Base-by-base conservation (phyloP, 2,329 filamentous ascomycete genomes). In the Ascochyta koolunga region DNA sequence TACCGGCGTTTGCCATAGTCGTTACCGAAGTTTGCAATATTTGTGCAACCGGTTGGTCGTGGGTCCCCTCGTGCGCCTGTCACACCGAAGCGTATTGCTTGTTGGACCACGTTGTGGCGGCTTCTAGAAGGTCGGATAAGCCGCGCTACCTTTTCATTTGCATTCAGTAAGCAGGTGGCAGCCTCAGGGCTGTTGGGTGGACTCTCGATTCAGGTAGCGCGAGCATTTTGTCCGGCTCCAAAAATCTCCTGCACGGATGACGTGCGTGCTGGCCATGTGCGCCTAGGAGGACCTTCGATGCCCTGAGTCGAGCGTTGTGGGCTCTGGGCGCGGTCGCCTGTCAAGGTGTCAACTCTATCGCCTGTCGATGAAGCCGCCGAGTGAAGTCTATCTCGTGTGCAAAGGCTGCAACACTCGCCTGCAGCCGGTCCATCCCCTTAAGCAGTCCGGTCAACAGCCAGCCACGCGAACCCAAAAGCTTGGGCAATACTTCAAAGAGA, bases 81-180 rank as follows among this genome's bases (percentile, higher is more conserved):
- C 40, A 50, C 55, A 60, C 56, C 56, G 54, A 61, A 60, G 45
- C 40, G 31, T 45, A 36, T 31, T 46, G 21, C n/a, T 41, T 19
- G 41, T 54, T 45, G 41, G 41, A 32, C 15, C 36, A 49, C 59
- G 56, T 61, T 57, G 66, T 60, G 65, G 64, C 64, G 61, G 50
- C 62, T 69, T 71, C 68, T 65, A 57, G 68, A 70, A 70, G 63
- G 59, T 52, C 54, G 57, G 48, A 51, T 60, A 60, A 60, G 57
- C 61, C 46, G 50, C 50, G 45, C 46, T 31, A 50, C 53, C 52
- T 56, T 25, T 50, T 38, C 33, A 39, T n/a, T 13, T 35, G 27
- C 35, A 25, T 36, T 45, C 60, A 60, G n/a, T n/a, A n/a, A n/a
- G n/a, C n/a, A n/a, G n/a, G n/a, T 47, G 48, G 51, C 50, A 55